Base-by-base conservation (phyloP, 345 rosid genomes). In the Lepidium aucheri region DNA sequence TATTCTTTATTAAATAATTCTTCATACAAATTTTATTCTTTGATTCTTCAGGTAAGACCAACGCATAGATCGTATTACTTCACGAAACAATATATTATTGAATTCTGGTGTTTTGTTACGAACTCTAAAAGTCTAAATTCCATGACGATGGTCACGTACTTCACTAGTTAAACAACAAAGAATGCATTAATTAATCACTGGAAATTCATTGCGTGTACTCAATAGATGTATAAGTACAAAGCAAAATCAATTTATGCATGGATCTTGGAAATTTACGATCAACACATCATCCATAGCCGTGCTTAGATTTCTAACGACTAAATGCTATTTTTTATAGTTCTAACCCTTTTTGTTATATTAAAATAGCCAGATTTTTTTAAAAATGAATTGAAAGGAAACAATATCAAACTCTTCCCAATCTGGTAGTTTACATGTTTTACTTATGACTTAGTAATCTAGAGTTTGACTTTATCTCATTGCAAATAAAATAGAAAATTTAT, bases 81-180 rank as follows among this genome's bases (percentile, higher is more conserved):
- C 35, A 33, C 9, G 22, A 6, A 63, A 9, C 39, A 4, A 35
- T n/a, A 5, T n/a, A 63, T 7, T n/a, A 47, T 7, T 46, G 44
- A 46, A 20, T 18, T 13, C 9, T 17, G 4, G n/a, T 26, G 30
- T 17, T 53, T 13, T 11, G 16, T 13, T 22, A 18, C 12, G 11
- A 52, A 5, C 56, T 26, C 38, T 14, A 5, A 36, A 56, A 36
- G 20, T 36, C 30, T 45, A 46, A 8, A 38, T 12, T 16, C 17
- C 50, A 40, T 35, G 34, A 57, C 65, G 40, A 36, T 36, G 58
- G n/a, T 30, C 41, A 46, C 33, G 49, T 22, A 57, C 72, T 68
- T 68, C 72, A 68, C 73, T 58, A 68, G 73, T 58, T 42, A 49
- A 68, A 58, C 65, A 47, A 12, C 22, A 36, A 67, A 46, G 0